These are phyloP conservation scores for Irpex rosettiformis DNA, from an alignment of 1,284 basidiomycete species.

Conservation along the genomic window DNA sequence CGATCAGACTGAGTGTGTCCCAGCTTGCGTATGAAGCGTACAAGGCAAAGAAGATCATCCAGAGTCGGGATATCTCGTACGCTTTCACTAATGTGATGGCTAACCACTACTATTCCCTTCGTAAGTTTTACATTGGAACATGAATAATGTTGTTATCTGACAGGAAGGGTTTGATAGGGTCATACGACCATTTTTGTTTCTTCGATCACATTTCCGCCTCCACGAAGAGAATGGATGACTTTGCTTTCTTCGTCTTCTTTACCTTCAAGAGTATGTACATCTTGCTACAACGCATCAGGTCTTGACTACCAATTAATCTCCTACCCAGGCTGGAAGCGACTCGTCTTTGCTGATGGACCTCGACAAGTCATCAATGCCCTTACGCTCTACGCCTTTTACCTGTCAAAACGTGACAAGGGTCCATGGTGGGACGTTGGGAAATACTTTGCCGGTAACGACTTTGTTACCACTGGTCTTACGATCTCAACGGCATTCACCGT, in stretches of 20 bases:
- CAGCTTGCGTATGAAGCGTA: constrained; percentile 88
- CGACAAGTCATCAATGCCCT: constrained; percentile 96
- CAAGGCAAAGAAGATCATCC: constrained; percentile 92
- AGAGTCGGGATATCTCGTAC: constrained; percentile 93
- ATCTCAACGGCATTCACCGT: constrained; percentile 91
- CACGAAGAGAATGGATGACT: constrained; percentile 94
- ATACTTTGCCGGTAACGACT: constrained; percentile 65
- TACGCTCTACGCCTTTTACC: constrained; percentile 89
- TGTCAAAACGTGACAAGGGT: constrained; percentile 66
- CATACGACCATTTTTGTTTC: constrained; percentile 97
- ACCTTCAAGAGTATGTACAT: constrained; percentile 88
- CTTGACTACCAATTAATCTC: constrained; percentile 10
- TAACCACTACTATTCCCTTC: constrained; percentile 91
- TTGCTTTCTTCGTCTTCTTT: constrained; percentile 99
- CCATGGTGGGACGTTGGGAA: constrained; percentile 66
- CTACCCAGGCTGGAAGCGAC: constrained; percentile 85
- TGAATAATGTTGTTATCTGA: constrained; percentile 6
- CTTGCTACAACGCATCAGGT: background rate
- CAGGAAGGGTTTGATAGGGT: too few relatives aligned
- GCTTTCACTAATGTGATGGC: constrained; percentile 98
- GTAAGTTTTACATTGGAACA: constrained; percentile 42
- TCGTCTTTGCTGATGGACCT: constrained; percentile 93
- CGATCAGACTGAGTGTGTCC: constrained; percentile 6
- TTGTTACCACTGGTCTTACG: constrained; percentile 82
- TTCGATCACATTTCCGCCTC: constrained; percentile 96